phyloP scores from a whole-genome alignment of 2,329 filamentous ascomycete species.

The Exophiala aquamarina region DNA sequence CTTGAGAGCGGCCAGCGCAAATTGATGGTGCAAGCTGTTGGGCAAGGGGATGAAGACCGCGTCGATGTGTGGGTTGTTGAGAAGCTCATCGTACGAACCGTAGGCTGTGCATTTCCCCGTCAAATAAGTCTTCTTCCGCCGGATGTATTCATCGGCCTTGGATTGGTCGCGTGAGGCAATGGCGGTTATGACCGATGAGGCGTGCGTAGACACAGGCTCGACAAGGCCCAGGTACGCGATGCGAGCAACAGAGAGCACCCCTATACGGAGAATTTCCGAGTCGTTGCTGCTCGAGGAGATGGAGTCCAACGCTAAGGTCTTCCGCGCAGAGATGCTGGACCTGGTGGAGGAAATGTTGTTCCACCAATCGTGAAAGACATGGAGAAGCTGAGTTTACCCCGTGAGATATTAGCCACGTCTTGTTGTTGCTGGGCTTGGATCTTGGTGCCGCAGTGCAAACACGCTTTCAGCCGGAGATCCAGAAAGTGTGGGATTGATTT shows the following conservation, averaged over 20 bases:
- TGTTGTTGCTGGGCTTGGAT: too few relatives aligned
- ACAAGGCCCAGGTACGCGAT: slow-evolving; percentile 32
- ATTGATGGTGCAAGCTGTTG: slow-evolving; percentile 50
- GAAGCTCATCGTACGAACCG: slow-evolving; percentile 37
- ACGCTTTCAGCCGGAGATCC: too few relatives aligned
- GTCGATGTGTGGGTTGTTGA: slow-evolving; percentile 48
- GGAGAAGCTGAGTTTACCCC: background rate
- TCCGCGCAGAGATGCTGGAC: background rate
- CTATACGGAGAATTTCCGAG: background rate
- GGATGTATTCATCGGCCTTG: slow-evolving; percentile 46
- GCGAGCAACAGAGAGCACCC: slow-evolving; percentile 4
- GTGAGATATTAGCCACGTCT: too few relatives aligned
- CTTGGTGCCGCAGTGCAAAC: too few relatives aligned
- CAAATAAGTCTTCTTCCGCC: slow-evolving; percentile 52
- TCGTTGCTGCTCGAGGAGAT: background rate
- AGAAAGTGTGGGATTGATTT: too few relatives aligned
- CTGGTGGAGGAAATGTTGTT: slow-evolving; percentile 4
- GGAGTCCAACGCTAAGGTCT: background rate
- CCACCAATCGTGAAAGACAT: slow-evolving; percentile 12
- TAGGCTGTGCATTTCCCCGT: slow-evolving; percentile 1
- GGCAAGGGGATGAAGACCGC: slow-evolving; percentile 56
- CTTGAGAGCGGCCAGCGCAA: slow-evolving; percentile 48
- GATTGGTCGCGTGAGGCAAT: slow-evolving; percentile 53
- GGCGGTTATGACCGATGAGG: slow-evolving; percentile 54
- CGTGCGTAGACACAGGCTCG: slow-evolving; percentile 51